Base-by-base conservation (phyloP, 2,329 filamentous ascomycete genomes). In the Cordyceps cateniannulata region DNA sequence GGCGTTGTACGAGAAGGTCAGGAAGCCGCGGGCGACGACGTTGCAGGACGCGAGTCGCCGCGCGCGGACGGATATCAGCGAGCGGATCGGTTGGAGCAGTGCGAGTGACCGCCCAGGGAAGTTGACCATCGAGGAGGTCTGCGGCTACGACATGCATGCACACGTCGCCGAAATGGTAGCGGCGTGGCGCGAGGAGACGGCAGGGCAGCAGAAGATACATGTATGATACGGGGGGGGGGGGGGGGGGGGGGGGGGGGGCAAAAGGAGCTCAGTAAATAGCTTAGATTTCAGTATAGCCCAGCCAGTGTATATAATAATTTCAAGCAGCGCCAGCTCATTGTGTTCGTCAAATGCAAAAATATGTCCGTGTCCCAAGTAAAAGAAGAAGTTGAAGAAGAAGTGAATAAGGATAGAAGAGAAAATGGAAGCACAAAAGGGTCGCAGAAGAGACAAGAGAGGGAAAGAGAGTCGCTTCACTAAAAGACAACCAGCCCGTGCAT, bases 121-220 rank as follows among this genome's bases (percentile, higher is more conserved):
- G 67, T 66, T 86, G 59, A 85, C 83, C 0, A 85, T 86, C 56
- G 81, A 85, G 62, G 83, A 86, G 67, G 85, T 86, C 79, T 85
- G 85, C 63, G 73, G 73, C 72, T 81, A 75, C 71, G 77, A 75
- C 59, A 51, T 63, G 62, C 42, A 63, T 7, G 48, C 52, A 42
- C 62, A 63, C 32, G 22, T 63, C 14, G 62, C 54, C 7, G 59
- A 52, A 38, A 24, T 59, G 27, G 57, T 59, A 35, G 57, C 48
- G 5, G 57, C 24, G 38, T 59, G 35, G 32, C 27, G 35, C 7
- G 52, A 27, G 25, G 48, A 52, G 5, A 45, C 10, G 29, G 8
- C 42, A 35, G 16, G 18, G 25, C 29, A 29, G 25, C 29, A 29
- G 12, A n/a, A 50, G 47, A 29, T 27, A 16, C 3, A 32, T 32